These are phyloP conservation scores for Stevia rebaudiana DNA, from an alignment of 140 eudicot species.

Conservation along the genomic window DNA sequence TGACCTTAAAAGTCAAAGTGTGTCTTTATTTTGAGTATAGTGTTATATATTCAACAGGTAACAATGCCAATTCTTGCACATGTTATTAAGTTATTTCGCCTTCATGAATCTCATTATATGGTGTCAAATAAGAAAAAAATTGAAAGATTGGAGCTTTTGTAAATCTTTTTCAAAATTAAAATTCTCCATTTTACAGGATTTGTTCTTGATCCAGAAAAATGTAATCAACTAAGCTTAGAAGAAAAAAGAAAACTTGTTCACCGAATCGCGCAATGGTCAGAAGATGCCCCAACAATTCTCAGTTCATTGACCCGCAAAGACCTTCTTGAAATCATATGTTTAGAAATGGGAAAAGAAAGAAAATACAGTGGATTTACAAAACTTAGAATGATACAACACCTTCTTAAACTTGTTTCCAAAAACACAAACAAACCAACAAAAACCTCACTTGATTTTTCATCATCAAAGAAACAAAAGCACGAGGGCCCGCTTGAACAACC, in stretches of 20 bases:
- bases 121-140: neutral
- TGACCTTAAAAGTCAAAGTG: constrained; percentile 11
- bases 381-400: constrained; percentile 55
- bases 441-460: constrained; percentile 21
- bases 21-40: neutral
- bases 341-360: constrained; percentile 69
- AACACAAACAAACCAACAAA: constrained; percentile 25
- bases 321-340: constrained; percentile 66
- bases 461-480: constrained; percentile 48
- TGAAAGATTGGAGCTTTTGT: constrained; percentile 7
- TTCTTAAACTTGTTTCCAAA: constrained; percentile 41
- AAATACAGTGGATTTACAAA: constrained; percentile 62
- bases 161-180: neutral
- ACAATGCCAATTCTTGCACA: neutral
- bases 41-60: neutral
- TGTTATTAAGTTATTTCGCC: neutral
- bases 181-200: constrained; percentile 32
- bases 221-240: constrained; percentile 47
- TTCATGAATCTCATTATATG: neutral
- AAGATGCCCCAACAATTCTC: constrained; percentile 57
- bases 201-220: constrained; percentile 52
- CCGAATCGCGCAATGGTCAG: constrained; percentile 50
- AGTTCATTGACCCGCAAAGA: constrained; percentile 58
- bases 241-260: constrained; percentile 59
- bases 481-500: constrained; percentile 25